phyloP scores from a whole-genome alignment of 2,329 filamentous ascomycete genomes.

The Nemania bipapillata region DNA sequence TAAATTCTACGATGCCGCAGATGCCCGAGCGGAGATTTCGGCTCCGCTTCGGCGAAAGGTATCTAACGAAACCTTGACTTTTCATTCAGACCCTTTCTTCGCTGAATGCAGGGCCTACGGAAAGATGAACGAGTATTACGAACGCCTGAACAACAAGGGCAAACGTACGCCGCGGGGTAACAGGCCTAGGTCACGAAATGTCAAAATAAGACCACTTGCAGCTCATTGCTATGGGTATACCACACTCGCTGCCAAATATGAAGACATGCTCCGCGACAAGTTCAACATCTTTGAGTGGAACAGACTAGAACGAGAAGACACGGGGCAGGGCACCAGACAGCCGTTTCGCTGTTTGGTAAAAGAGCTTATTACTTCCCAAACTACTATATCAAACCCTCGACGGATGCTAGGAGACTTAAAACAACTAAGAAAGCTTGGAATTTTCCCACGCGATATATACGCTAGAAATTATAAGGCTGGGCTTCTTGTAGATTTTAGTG shows the following conservation, averaged over 20 bases:
- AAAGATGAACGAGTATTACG: conserved; percentile 16
- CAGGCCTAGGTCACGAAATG: neutral
- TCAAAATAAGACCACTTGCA: neutral
- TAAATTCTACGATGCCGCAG: conserved; percentile 13
- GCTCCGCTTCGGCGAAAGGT: neutral
- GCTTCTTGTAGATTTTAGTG: conserved; percentile 18
- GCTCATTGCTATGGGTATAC: conserved; percentile 26
- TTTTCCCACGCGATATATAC: conserved; percentile 10
- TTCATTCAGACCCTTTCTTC: conserved; percentile 25
- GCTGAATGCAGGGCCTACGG: conserved; percentile 27
- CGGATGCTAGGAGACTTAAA: conserved; percentile 17
- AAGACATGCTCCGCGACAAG: neutral
- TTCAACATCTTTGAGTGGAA: conserved; percentile 9
- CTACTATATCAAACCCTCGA: conserved; percentile 10
- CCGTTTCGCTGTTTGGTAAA: conserved; percentile 24
- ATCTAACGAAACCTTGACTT: conserved; percentile 11
- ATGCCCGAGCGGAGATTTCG: neutral
- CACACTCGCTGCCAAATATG: conserved; percentile 1
- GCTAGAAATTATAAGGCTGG: conserved; percentile 24
- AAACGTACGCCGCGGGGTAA: neutral
- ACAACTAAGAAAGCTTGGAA: conserved; percentile 15
- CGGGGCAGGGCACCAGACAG: neutral
- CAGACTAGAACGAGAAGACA: conserved; percentile 5
- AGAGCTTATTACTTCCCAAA: conserved; percentile 1
- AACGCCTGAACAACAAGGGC: neutral